Base-by-base conservation (phyloP, 805 yeast species). In the Kockiozyma suomiensis region DNA sequence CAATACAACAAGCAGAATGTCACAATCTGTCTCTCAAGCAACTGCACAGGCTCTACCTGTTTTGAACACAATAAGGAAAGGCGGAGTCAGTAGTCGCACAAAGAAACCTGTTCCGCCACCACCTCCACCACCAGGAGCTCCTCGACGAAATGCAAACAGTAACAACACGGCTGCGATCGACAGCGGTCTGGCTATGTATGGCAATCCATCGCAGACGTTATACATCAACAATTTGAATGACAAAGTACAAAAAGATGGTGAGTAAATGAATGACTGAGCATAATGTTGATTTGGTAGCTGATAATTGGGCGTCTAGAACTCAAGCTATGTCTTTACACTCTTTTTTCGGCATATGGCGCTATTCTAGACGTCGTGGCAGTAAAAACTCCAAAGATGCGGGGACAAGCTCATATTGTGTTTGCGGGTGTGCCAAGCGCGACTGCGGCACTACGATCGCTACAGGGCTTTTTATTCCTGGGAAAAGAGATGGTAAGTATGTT, bases 381-480 rank as follows among this genome's bases (percentile, higher is more conserved):
- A 59, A 75, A 74, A 53, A 70, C 76, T 17, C 68, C 71, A 28
- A 66, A 66, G 48, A 75, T 77, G 79, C 66, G 80, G 6, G 80
- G 80, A 23, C 81, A 77, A 67, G 80, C 81, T 1, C 77, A 73
- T 51, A 58, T 78, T 8, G 78, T 71, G 28, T 77, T 73, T 47
- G 64, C 51, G 15, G 67, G 67, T 46, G 56, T 65, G 8, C 62
- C 61, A 15, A 49, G 67, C 13, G 79, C 80, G 4, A 55, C 66
- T 4, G 33, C 50, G 25, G 80, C 79, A 3, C 56, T 71, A 50
- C 41, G 61, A 12, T 55, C 66, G 3, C 61, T 75, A 3, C 74
- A 73, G 41, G 75, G 73, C 15, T 54, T 59, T 21, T 41, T 26
- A 32, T 66, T 77, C 41, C 61, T 76, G 48, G 79, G 78, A 50